Base-by-base conservation (phyloP, 139 green algal species). In the Micromonas pusilla region DNA sequence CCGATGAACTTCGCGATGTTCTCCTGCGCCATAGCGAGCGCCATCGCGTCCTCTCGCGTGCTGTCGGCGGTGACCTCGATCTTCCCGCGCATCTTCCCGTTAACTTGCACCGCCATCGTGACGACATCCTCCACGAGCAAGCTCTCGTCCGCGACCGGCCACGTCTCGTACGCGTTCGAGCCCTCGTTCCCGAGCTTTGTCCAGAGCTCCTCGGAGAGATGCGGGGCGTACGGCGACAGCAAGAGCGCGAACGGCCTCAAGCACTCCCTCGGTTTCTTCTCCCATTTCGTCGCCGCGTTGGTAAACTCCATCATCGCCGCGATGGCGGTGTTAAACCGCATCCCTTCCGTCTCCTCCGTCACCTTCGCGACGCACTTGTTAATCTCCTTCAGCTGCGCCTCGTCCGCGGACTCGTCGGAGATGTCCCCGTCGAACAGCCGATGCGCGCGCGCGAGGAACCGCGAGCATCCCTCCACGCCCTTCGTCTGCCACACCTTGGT, bases 251-350 rank as follows among this genome's bases (percentile, higher is more conserved):
- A 94, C 25, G 91, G 87, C 81, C 92, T 80, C 66, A 97, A 81
- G 2, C 83, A 86, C 0, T 76, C 82, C 6, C 76, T 73, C 0
- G 93, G 92, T 37, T 80, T 67, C 33, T 82, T 82, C 3, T 88
- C 76, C 90, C 87, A 94, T 86, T 97, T 97, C 73, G 85, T 88
- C 1, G 90, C 92, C 6, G 82, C 92, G 77, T 99, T 99, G 33
- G 97, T 85, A 82, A 97, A 97, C 85, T 99, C 95, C 95, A 99
- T 99, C 95, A 99, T 97, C 6, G 92, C 91, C 0, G 93, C 83
- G 72, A 99, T 97, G 73, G 80, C 95, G 1, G 96, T 98, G 86
- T 99, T 99, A 87, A 98, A 99, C 16, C 93, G 88, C 89, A 99
- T 85, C 72, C 91, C 87, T 82, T 98, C 94, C 0, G 92, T 96